Evolutionary conservation across 2,329 filamentous ascomycete genomes (phyloP).

Genomic region (Trichoderma gracile): DNA sequence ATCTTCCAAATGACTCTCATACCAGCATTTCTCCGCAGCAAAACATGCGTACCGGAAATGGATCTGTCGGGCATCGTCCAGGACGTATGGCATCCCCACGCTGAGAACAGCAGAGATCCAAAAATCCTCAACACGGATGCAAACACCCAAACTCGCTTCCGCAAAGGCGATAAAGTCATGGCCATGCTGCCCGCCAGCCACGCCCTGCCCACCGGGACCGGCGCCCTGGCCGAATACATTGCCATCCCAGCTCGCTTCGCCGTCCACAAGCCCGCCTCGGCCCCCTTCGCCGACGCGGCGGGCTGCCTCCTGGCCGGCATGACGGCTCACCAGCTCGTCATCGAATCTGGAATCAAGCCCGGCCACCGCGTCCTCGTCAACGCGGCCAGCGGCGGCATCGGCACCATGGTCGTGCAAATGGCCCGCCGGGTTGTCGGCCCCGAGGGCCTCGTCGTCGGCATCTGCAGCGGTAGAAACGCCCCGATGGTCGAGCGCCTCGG

Average conservation of each 20-base stretch:
- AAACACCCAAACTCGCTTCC: conserved; percentile 30
- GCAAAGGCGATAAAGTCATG: conserved; percentile 40
- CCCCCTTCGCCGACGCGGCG: conserved; percentile 39
- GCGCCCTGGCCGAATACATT: conserved; percentile 45
- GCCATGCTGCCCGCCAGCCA: conserved; percentile 42
- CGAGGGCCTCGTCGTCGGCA: conserved; percentile 46
- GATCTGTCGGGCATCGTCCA: conserved; percentile 47
- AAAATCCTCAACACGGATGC: not conserved
- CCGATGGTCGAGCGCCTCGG: conserved; percentile 50
- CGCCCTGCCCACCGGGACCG: conserved; percentile 39
- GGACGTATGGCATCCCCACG: conserved; percentile 37
- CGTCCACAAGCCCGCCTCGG: conserved; percentile 36
- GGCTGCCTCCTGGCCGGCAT: conserved; percentile 43
- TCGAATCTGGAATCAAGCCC: conserved; percentile 40
- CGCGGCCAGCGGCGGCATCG: conserved; percentile 54
- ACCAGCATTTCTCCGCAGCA: conserved; percentile 41
- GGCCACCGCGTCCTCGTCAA: conserved; percentile 50
- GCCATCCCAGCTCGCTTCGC: conserved; percentile 40
- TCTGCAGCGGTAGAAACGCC: conserved; percentile 51
- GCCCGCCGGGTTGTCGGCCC: conserved; percentile 41
- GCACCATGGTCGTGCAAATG: conserved; percentile 50
- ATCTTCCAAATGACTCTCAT: conserved; percentile 45
- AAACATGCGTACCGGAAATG: conserved; percentile 43
- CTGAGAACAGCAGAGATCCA: not conserved
- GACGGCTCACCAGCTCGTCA: conserved; percentile 44